Evolutionary conservation across 352 stramenopile genomes (phyloP).

Genomic region (Phytopythium chamaehyphon): DNA sequence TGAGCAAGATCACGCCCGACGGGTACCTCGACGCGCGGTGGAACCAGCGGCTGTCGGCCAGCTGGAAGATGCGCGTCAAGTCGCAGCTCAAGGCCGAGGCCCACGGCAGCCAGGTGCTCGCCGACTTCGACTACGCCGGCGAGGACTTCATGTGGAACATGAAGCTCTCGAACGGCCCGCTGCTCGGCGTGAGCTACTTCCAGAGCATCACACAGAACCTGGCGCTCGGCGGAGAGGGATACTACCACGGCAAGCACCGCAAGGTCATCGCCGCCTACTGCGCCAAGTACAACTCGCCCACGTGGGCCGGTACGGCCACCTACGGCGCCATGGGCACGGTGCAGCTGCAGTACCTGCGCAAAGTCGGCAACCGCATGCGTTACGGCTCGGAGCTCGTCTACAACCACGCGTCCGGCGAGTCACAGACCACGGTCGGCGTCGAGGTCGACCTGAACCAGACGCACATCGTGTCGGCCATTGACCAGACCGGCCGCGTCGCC

Average conservation of each 20-base stretch:
- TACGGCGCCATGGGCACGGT: conserved; percentile 78
- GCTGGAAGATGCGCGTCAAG: conserved; percentile 85
- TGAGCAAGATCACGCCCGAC: conserved; percentile 84
- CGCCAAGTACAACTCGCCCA: conserved; percentile 70
- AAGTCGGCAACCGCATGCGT: conserved; percentile 76
- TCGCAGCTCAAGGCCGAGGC: conserved; percentile 81
- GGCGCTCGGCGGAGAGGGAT: conserved; percentile 76
- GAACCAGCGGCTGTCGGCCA: conserved; percentile 69
- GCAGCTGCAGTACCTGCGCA: conserved; percentile 84
- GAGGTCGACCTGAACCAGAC: conserved; percentile 85
- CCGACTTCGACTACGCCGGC: conserved; percentile 79
- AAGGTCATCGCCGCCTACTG: conserved; percentile 84
- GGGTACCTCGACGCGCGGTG: conserved; percentile 81
- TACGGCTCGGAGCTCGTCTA: conserved; percentile 86
- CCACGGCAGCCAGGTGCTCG: conserved; percentile 72
- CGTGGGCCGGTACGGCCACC: conserved; percentile 72
- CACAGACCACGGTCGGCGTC: conserved; percentile 73
- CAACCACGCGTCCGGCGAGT: conserved; percentile 80
- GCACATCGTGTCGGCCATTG: conserved; percentile 78
- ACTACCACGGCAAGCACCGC: conserved; percentile 87
- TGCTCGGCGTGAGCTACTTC: conserved; percentile 83
- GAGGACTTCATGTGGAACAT: conserved; percentile 88
- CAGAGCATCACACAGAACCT: conserved; percentile 82
- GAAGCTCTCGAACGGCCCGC: conserved; percentile 86
- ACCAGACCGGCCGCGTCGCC: conserved; percentile 78